A percentile compares a stretch with the other conserved stretches of the same genome.
Conservation (phyloP, 495 filamentous ascomycete genomes). For the Aspergillus leporis region DNA sequence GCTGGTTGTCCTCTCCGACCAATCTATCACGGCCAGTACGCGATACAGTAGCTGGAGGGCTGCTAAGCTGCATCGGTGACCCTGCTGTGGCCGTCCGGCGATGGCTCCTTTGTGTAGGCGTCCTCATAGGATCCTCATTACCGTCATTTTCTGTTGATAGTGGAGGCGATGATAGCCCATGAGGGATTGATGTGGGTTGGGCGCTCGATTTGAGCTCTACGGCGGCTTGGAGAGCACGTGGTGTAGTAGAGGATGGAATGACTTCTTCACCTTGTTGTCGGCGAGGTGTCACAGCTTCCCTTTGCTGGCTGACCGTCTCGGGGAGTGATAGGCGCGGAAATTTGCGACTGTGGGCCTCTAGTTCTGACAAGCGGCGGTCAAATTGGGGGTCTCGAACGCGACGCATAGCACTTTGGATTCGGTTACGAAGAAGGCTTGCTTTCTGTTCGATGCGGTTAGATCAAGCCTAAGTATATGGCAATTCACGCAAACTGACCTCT, state of each 20-base stretch:
- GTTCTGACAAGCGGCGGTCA: constrained; percentile 46
- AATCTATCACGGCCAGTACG: constrained; percentile 15
- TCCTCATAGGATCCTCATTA: constrained; percentile 27
- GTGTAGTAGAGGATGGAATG: not conserved
- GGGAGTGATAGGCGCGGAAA: constrained; percentile 34
- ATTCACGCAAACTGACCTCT: constrained; percentile 31
- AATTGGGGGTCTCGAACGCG: constrained; percentile 42
- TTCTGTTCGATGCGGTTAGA: constrained; percentile 30
- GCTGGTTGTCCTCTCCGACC: constrained; percentile 12
- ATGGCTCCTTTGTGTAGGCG: constrained; percentile 27
- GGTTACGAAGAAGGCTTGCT: constrained; percentile 44
- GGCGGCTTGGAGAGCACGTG: constrained; percentile 20
- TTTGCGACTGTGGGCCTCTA: constrained; percentile 48
- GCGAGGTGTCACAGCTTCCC: constrained; percentile 18
- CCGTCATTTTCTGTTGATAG: constrained; percentile 12
- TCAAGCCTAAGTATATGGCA: not conserved
- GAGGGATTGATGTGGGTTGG: constrained; percentile 14
- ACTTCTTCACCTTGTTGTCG: constrained; percentile 22
- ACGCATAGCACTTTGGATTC: constrained; percentile 48
- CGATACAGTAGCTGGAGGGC: constrained; percentile 34
- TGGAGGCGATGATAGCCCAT: constrained; percentile 18
- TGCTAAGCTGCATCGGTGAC: constrained; percentile 43
- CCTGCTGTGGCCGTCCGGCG: constrained; percentile 15
- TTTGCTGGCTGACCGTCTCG: constrained; percentile 20
- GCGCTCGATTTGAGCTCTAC: constrained; percentile 23